Base-by-base conservation (phyloP, 495 filamentous ascomycete species). In the Hyaloscypha hepaticicola region DNA sequence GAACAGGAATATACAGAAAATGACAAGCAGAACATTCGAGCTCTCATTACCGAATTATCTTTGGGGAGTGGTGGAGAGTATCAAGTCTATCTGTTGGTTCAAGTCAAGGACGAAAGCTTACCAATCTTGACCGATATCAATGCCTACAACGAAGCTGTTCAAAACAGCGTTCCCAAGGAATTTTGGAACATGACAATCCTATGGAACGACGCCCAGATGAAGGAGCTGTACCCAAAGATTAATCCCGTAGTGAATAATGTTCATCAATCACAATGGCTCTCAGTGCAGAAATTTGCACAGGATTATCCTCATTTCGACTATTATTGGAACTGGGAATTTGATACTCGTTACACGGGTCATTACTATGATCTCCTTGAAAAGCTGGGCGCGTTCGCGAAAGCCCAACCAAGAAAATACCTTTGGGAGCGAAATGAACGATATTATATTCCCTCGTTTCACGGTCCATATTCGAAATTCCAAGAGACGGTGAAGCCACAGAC, bases 281-380 rank as follows among this genome's bases (percentile, higher is more conserved):
- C 81, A 1, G 75, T 89, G 1, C 86, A 88, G 70, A 82, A 82
- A 69, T 92, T 92, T 69, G 84, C 85, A 53, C 80, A 87, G 62
- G 78, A 85, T 27, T 82, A 88, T 64, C 88, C 88, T 0, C 83
- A 90, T 63, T 92, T 89, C 63, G 87, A 89, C 59, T 90, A 80
- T 69, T 80, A 89, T 60, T 92, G 89, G 89, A 91, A 92, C 70
- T 87, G 87, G 80, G 88, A 91, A 67, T 82, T 89, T 71, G 88
- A 92, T 70, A 82, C 82, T n/a, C 83, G 90, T 24, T 83, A 85
- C 61, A 89, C 84, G 0, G 88, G 89, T 9, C 85, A 92, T 64
- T 79, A 85, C 72, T 91, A 91, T 71, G 83, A 90, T 67, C 80
- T 90, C 55, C 75, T 92, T 21, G 83, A 86, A 65, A 83, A 81